A percentile compares a stretch with the other conserved stretches of the same genome.
phyloP scores from a whole-genome alignment of 805 yeast species.

The Ogataea methanolica region DNA sequence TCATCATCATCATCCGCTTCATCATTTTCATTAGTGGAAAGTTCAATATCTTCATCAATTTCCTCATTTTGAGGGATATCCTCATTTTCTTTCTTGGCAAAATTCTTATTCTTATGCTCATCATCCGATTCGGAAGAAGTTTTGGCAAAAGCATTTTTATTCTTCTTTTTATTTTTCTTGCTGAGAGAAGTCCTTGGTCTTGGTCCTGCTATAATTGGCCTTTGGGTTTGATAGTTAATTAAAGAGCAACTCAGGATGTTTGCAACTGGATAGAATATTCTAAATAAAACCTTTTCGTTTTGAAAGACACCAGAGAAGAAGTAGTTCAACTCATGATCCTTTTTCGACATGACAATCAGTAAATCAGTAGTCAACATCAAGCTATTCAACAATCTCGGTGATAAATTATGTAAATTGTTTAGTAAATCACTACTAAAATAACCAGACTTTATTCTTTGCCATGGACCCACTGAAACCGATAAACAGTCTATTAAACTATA shows the following conservation, averaged over 20 bases:
- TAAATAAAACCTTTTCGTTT: conserved; percentile 60
- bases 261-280: conserved; percentile 66
- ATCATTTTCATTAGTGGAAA: conserved; percentile 1
- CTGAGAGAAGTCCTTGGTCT: too few species aligned
- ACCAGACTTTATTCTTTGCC: conserved; percentile 77
- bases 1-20: conserved; percentile 19
- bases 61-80: too few species aligned
- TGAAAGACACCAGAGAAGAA: conserved; percentile 73
- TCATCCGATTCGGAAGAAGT: conserved; percentile 4
- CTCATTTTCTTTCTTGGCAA: too few species aligned
- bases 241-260: conserved; percentile 58
- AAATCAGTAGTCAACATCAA: conserved; percentile 68
- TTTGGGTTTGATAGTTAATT: conserved; percentile 37
- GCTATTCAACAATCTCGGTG: conserved; percentile 60
- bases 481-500: conserved; percentile 63
- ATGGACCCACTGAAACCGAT: conserved; percentile 68
- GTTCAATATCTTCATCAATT: too few species aligned
- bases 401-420: conserved; percentile 50
- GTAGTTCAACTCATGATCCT: conserved; percentile 69
- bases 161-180: conserved; percentile 5
- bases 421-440: conserved; percentile 37
- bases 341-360: conserved; percentile 63
- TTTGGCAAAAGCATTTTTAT: conserved; percentile 15
- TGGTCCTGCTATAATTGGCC: conserved; percentile 6
- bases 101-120: background rate